These are phyloP conservation scores for Agaricus blazei DNA, from an alignment of 768 basidiomycete genomes.

Conservation along the genomic window DNA sequence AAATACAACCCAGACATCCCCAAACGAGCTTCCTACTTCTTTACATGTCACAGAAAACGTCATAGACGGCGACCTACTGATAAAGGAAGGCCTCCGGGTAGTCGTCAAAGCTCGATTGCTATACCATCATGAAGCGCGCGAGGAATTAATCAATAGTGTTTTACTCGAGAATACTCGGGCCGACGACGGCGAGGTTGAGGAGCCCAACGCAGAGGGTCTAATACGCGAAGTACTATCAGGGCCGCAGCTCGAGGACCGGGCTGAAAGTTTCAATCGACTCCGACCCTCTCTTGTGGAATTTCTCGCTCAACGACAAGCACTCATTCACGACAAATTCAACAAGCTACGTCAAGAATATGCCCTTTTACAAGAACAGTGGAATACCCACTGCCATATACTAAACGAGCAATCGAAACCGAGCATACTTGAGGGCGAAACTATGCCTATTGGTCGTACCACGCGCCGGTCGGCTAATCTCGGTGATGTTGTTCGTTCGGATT, in stretches of 20 bases:
- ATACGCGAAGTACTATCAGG: constrained; percentile 43
- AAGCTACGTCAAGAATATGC: constrained; percentile 64
- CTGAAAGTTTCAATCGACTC: constrained; percentile 32
- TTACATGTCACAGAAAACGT: constrained; percentile 16
- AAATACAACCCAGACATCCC: not conserved
- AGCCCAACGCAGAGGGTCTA: constrained; percentile 32
- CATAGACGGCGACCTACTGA: constrained; percentile 36
- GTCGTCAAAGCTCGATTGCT: constrained; percentile 59
- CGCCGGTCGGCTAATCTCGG: constrained; percentile 73
- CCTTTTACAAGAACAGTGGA: constrained; percentile 66
- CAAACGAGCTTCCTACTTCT: not conserved
- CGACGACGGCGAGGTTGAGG: constrained; percentile 21
- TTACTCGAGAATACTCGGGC: constrained; percentile 54
- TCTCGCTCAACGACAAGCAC: constrained; percentile 48
- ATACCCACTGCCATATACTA: constrained; percentile 61
- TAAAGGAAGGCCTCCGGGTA: constrained; percentile 57
- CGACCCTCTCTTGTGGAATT: constrained; percentile 48
- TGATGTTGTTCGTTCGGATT: constrained; percentile 89
- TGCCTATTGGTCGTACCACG: constrained; percentile 55
- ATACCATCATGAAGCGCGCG: constrained; percentile 54
- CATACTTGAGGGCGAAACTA: constrained; percentile 30
- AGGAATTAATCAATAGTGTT: constrained; percentile 59
- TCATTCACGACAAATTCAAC: constrained; percentile 48
- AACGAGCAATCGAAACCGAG: constrained; percentile 50
- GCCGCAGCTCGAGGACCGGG: constrained; percentile 25